phyloP scores from a whole-genome alignment of 1,139 yeast species.

The Zygosaccharomyces sapae region DNA sequence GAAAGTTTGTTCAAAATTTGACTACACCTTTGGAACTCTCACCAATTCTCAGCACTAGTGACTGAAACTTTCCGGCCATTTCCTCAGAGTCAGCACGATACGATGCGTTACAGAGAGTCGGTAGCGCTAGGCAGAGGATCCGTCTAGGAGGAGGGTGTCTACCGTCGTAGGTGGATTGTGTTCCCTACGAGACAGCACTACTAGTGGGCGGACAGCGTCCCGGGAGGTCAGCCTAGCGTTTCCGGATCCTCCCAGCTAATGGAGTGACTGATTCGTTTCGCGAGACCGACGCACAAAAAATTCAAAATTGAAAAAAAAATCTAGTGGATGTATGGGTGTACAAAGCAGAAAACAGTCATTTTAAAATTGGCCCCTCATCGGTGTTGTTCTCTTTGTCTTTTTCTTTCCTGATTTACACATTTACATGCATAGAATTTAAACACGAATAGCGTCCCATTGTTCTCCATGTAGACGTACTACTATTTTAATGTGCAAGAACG shows the following conservation, averaged over 20 bases:
- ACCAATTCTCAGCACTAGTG: background rate
- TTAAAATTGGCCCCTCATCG: background rate
- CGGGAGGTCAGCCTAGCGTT: background rate
- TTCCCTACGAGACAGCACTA: background rate
- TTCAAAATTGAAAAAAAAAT: background rate
- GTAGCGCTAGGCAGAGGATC: constrained; percentile 1
- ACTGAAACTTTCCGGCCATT: constrained; percentile 1
- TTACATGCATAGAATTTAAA: background rate
- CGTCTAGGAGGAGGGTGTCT: background rate
- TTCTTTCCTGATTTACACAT: background rate
- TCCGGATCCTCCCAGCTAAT: background rate
- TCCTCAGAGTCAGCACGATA: constrained; percentile 1
- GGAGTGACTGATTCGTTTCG: background rate
- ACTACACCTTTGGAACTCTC: background rate
- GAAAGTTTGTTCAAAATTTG: constrained; percentile 5
- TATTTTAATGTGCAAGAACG: background rate
- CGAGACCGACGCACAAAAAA: background rate
- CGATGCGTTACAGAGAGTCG: background rate
- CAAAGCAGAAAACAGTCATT: constrained; percentile 1
- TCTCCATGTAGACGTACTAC: background rate
- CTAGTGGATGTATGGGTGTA: background rate
- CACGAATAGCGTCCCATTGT: background rate
- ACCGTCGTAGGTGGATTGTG: background rate
- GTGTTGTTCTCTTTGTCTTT: background rate
- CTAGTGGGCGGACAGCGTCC: background rate